phyloP scores from a whole-genome alignment of 2,329 filamentous ascomycete genomes.

The Aspergillus ustus region DNA sequence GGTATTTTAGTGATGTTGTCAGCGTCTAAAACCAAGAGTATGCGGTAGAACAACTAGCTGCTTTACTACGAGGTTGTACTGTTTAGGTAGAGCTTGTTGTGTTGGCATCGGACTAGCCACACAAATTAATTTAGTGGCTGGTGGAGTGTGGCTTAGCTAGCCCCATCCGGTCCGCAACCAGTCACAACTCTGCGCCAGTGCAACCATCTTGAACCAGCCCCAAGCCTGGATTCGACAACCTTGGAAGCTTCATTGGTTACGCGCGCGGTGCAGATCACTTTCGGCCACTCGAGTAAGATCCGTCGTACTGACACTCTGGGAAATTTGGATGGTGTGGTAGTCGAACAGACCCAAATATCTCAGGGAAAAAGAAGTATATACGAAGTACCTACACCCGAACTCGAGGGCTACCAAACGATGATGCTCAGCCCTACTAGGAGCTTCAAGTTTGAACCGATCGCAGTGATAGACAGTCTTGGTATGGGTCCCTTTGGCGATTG shows the following conservation, averaged over 20 bases:
- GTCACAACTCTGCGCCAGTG: neutral
- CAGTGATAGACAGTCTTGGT: neutral
- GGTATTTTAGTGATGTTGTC: neutral
- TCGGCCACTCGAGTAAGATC: neutral
- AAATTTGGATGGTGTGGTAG: neutral
- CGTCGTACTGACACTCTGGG: neutral
- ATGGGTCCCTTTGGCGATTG: neutral
- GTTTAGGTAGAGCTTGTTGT: too few species aligned
- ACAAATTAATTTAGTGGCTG: neutral
- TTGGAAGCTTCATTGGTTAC: neutral
- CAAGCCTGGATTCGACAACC: neutral
- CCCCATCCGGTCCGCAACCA: neutral
- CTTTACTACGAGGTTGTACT: too few species aligned
- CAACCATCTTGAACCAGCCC: neutral
- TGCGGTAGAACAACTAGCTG: too few species aligned
- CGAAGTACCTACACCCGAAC: too few species aligned
- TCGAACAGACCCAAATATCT: neutral
- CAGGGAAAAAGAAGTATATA: neutral
- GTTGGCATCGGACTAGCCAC: neutral
- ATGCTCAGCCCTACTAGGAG: conserved; percentile 1
- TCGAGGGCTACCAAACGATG: neutral
- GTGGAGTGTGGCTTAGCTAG: neutral
- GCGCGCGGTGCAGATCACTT: neutral
- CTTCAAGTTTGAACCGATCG: neutral
- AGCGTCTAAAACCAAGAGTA: too few species aligned